Evolutionary conservation across 1,284 basidiomycete species (phyloP).

Genomic region (Pterulicium gracile): DNA sequence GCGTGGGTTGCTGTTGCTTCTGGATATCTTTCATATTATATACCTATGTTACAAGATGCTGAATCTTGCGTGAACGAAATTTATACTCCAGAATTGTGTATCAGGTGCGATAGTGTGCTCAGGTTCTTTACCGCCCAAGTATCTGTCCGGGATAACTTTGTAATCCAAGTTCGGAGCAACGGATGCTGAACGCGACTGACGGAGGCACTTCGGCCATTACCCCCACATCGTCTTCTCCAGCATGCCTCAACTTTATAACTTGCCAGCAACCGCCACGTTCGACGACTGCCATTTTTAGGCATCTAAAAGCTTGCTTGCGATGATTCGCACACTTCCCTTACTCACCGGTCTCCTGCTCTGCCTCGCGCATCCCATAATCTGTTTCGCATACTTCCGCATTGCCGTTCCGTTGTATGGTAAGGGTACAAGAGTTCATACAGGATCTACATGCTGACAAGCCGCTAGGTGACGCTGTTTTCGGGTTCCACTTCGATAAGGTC

Average conservation of each 20-base stretch:
- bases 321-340: background rate
- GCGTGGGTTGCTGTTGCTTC: background rate
- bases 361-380: background rate
- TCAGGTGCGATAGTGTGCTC: background rate
- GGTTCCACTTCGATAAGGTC: background rate
- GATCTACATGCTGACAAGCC: conserved; percentile 8
- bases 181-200: too few relatives aligned
- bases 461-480: conserved; percentile 16
- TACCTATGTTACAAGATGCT: background rate
- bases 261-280: background rate
- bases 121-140: background rate
- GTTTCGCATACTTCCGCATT: background rate
- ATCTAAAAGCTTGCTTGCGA: background rate
- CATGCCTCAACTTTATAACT: background rate
- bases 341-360: background rate
- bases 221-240: too few relatives aligned
- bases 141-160: background rate
- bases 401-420: background rate
- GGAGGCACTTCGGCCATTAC: too few relatives aligned
- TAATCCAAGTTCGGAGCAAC: background rate
- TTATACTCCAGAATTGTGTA: background rate
- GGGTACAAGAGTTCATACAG: too few relatives aligned
- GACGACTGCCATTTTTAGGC: background rate
- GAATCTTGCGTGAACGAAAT: background rate
- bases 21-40: background rate